Conservation (phyloP, 1,139 yeast genomes). For the Kluyveromyces marxianus region DNA sequence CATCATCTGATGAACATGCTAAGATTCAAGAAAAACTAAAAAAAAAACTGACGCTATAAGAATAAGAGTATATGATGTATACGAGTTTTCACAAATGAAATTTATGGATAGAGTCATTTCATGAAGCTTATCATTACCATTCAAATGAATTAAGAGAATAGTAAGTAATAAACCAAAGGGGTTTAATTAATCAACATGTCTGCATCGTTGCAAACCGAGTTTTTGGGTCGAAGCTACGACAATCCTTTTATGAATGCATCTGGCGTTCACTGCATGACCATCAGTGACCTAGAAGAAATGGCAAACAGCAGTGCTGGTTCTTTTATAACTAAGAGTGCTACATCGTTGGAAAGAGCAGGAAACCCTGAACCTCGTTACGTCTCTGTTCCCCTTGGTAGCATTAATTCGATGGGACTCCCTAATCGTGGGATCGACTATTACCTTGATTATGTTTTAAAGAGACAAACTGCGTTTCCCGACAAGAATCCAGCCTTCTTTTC, state of each 20-base stretch:
- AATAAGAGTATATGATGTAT: too few relatives aligned
- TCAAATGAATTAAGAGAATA: too few relatives aligned
- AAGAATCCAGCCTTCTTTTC: constrained; percentile 21
- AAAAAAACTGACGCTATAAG: too few relatives aligned
- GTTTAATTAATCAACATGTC: constrained; percentile 8
- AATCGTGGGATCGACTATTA: constrained; percentile 25
- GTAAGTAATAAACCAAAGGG: too few relatives aligned
- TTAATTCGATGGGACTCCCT: constrained; percentile 28
- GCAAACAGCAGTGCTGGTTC: constrained; percentile 22
- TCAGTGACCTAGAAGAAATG: constrained; percentile 20
- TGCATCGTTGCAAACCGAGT: constrained; percentile 16
- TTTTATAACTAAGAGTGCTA: constrained; percentile 26
- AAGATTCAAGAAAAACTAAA: too few relatives aligned
- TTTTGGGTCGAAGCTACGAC: constrained; percentile 14
- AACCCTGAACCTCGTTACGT: constrained; percentile 27
- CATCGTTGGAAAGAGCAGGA: constrained; percentile 22
- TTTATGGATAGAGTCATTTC: too few relatives aligned
- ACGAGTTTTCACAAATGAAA: too few relatives aligned
- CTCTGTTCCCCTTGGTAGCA: constrained; percentile 26
- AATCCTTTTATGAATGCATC: constrained; percentile 29
- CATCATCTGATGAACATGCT: too few relatives aligned
- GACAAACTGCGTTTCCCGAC: constrained; percentile 14
- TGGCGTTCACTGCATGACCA: constrained; percentile 27
- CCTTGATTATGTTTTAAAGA: constrained; percentile 18
- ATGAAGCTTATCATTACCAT: too few relatives aligned